Conservation (phyloP, 2,329 filamentous ascomycete species). For the Atkinsonella texensis region DNA sequence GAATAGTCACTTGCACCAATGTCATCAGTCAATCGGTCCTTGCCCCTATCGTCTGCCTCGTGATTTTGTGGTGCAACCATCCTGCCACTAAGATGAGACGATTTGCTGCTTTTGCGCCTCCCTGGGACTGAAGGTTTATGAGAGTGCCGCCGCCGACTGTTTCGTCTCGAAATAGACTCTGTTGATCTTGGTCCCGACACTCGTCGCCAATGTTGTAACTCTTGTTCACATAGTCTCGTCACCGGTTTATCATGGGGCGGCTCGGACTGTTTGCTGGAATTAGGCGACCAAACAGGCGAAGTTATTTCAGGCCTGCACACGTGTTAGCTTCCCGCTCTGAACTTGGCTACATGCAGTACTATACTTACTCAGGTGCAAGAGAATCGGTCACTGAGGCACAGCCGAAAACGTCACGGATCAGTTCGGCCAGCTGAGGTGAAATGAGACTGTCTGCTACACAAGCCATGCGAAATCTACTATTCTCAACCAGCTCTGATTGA, state of each 20-base stretch:
- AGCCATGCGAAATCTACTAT: background rate
- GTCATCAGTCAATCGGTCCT: constrained; percentile 33
- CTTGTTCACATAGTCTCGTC: background rate
- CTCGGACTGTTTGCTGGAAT: background rate
- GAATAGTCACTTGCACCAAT: constrained; percentile 39
- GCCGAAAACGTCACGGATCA: constrained; percentile 4
- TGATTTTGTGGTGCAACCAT: constrained; percentile 24
- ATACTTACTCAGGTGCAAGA: background rate
- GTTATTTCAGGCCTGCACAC: background rate
- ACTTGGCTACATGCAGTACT: background rate
- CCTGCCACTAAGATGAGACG: background rate
- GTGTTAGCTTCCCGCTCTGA: background rate
- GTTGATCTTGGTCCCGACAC: background rate
- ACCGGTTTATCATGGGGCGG: background rate
- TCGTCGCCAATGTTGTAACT: background rate
- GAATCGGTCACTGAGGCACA: constrained; percentile 2
- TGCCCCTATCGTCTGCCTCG: constrained; percentile 27
- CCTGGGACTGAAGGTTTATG: background rate
- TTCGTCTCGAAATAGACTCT: background rate
- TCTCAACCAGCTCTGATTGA: background rate
- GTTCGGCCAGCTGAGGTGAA: background rate
- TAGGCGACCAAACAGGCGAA: background rate
- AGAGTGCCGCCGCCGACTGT: background rate
- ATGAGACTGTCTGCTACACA: background rate
- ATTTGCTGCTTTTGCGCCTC: background rate